Base-by-base conservation (phyloP, 1,139 yeast genomes). In the Taiozyma onychis region DNA sequence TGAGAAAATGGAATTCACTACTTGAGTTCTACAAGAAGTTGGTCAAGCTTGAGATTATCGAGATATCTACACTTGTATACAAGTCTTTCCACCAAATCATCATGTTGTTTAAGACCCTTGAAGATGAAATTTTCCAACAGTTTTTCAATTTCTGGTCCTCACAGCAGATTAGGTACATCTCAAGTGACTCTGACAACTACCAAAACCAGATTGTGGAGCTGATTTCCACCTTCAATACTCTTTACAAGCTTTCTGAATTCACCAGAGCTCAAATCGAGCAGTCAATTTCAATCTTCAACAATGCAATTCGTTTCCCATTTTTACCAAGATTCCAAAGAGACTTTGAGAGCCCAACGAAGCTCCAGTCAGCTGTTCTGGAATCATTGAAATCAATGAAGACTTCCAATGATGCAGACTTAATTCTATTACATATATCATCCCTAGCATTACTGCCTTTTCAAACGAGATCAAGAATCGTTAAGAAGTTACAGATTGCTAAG, bases 261-360 rank as follows among this genome's bases (percentile, higher is more conserved):
- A 47, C 54, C 32, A 58, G 43, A 43, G 48, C 39, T 14, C 60
- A 62, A 32, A 66, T 77, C 39, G 76, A 72, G 51, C 66, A 64
- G 13, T 68, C 81, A 21, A 64, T 84, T 44, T 64, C 67, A 22
- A 68, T 77, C 10, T 74, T 85, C 55, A 81, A 79, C 57, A 73
- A 81, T 30, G 80, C 88, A 51, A 79, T 85, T 2, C 71, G 86
- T 50, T 86, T 83, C 62, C 93, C 95, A 0, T 73, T 85, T 13
- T 68, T 85, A 27, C 82, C 85, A 6, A 75, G 72, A 18, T 70
- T 68, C 49, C 65, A 66, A 2, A 59, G 64, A 9, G 90, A 85
- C 60, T 68, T 70, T 37, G 54, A 54, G 7, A 72, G 68, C 48
- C 83, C 85, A 3, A 78, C 89, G 0, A 68, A 70, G 18, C 66